Evolutionary conservation across 2,329 filamentous ascomycete genomes (phyloP), one percentile per base, ranked within the genome.

Genomic region (Phaeosphaeria sp.): DNA sequence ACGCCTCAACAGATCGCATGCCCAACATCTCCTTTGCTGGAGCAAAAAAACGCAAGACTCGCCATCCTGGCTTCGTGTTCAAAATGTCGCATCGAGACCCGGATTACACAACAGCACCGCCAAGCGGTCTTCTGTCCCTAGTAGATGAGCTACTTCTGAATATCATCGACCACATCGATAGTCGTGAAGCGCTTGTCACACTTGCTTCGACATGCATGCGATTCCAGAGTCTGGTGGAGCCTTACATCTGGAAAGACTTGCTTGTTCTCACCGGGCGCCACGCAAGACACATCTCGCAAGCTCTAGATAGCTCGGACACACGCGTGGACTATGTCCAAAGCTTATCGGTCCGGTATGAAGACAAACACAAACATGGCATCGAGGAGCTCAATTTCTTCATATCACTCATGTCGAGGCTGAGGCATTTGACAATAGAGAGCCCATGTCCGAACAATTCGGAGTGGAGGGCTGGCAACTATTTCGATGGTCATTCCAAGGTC

Each of bases 401-500:
- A 13, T 55, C 55, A 4, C 33, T 67, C 27, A 72, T 77, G 67
- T 51, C 58, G 9, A 72, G 67, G 52, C 54, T 77, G 18, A 66
- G 68, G 15, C 64, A 73, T 42, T 57, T 77, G 46, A 69, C 65
- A 6, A 63, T 77, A 22, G 74, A 77, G 52, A 72, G 66, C 17
- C 73, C 74, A 0, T 77, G 74, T 55, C 72, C 73, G 13, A 77
- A 77, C 47, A 75, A 77, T 48, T 56, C 59, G n/a, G 71, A 72
- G 36, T 75, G 71, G 70, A 61, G 59, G 9, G 21, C 44, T 1
- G 65, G 58, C 3, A 46, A 57, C 2, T 55, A 63, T 24, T 76
- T 74, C 50, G 63, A 71, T 17, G 69, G 68, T 7, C 68, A 61
- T 55, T 74, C 72, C 8, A 63, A 65, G 25, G 73, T 76, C 5